Base-by-base conservation (phyloP, 2,329 filamentous ascomycete species). In the Gnomoniopsis smithogilvyi region DNA sequence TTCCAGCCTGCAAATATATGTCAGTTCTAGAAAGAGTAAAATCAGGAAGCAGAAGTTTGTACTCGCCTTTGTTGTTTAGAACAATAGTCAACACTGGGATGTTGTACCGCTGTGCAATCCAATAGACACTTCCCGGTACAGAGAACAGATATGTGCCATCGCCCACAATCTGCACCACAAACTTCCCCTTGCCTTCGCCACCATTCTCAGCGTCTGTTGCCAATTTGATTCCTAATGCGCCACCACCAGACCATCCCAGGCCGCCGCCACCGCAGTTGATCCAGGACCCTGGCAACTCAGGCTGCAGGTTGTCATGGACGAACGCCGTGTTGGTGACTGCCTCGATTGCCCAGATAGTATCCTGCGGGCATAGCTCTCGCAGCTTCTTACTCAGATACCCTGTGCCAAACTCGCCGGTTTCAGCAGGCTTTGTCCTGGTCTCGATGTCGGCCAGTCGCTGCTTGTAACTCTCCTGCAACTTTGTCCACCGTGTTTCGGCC, bases 281-380 rank as follows among this genome's bases (percentile, higher is more conserved):
- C 75, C 78, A 80, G 53, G 73, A 75, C 0, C 79, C 78, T 0
- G 79, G 78, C 8, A 83, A 65, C 2, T 81, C 85, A 3, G 84
- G 81, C 65, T 83, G 83, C 6, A 92, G 72, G 66, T 90, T 87
- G 64, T 92, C 87, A 43, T 87, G 80, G 3, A 91, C 86, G 47
- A 85, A 82, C 1, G 69, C 70, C 0, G 87, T 86, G 64, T 88
- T 84, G 0, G 90, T 92, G 1, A 93, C 90, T 0, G 90, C 85
- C 73, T 93, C 90, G 57, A 92, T 77, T 2, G 85, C 85, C 79
- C 83, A 92, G 65, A 92, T 89, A 0, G 89, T 88, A 68, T 80
- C 76, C 26, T 68, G 47, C 0, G 77, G 77, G 54, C 73, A 76
- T 19, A 73, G 55, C 12, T 68, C 63, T 21, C 68, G 65, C 22